phyloP scores from a whole-genome alignment of 129 eudicot genomes.

The Deinandra increscens region DNA sequence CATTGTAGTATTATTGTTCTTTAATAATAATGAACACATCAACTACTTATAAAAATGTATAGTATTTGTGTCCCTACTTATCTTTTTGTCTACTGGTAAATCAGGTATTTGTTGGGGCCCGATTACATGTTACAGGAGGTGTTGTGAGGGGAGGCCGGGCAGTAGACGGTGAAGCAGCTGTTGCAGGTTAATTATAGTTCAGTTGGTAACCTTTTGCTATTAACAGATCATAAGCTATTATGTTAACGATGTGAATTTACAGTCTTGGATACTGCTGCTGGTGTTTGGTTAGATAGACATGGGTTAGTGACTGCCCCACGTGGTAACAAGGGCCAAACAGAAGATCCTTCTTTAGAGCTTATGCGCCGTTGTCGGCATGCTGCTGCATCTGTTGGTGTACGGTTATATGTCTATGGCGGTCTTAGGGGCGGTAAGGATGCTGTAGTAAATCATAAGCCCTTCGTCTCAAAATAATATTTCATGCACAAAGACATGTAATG shows the following conservation, averaged over 20 bases:
- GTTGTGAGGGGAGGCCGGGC: conserved; percentile 90
- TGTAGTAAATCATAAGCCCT: conserved; percentile 1
- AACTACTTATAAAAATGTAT: background rate
- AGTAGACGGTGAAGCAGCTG: conserved; percentile 91
- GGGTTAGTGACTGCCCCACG: conserved; percentile 83
- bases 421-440: conserved; percentile 74
- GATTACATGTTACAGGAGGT: conserved; percentile 98
- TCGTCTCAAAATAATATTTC: background rate
- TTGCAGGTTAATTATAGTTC: conserved; percentile 57
- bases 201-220: conserved; percentile 18
- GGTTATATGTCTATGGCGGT: conserved; percentile 86
- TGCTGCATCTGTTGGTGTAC: conserved; percentile 89
- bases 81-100: conserved; percentile 21
- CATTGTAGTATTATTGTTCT: background rate
- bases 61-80: background rate
- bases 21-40: background rate
- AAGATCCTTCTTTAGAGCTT: conserved; percentile 81
- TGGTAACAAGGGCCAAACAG: conserved; percentile 52
- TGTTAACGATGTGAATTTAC: conserved; percentile 16
- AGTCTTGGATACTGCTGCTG: conserved; percentile 99
- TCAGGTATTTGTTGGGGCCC: conserved; percentile 97
- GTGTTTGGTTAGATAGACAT: conserved; percentile 91
- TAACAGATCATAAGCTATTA: background rate
- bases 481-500: background rate
- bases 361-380: conserved; percentile 98